phyloP scores from a whole-genome alignment of 768 basidiomycete genomes.

The Lyophyllum atratum region DNA sequence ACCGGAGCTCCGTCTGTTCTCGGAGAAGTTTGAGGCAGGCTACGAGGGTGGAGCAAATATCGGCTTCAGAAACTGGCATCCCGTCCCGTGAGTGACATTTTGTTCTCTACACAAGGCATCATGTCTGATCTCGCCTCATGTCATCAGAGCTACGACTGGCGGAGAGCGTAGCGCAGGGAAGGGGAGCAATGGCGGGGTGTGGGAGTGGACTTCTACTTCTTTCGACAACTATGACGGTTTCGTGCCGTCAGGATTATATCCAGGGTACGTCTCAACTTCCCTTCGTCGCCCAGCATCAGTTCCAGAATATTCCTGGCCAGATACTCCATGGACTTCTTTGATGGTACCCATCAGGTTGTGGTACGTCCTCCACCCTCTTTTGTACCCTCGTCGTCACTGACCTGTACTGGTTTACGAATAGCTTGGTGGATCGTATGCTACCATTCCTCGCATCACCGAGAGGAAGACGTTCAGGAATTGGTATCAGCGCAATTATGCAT shows the following conservation, averaged over 20 bases:
- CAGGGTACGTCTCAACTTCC: conserved; percentile 57
- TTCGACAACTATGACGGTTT: conserved; percentile 78
- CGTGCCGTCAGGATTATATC: conserved; percentile 75
- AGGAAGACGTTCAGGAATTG: conserved; percentile 83
- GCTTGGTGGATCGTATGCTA: conserved; percentile 91
- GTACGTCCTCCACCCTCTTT: conserved; percentile 47
- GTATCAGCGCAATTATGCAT: conserved; percentile 91
- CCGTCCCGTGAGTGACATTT: conserved; percentile 68
- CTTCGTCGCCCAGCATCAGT: neutral
- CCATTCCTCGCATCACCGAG: conserved; percentile 79
- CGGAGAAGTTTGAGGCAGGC: conserved; percentile 70
- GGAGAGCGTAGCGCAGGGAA: conserved; percentile 47
- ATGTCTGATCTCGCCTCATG: neutral
- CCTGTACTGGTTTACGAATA: conserved; percentile 30
- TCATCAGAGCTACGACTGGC: conserved; percentile 67
- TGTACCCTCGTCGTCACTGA: neutral
- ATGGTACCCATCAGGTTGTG: conserved; percentile 82
- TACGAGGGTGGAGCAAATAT: conserved; percentile 80
- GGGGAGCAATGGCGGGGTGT: conserved; percentile 92
- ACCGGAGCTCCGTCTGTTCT: conserved; percentile 80
- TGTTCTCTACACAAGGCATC: neutral
- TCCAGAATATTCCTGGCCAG: conserved; percentile 32
- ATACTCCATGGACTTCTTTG: conserved; percentile 90
- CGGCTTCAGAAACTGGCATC: conserved; percentile 94
- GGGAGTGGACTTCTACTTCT: conserved; percentile 95